A percentile compares a stretch with the other conserved stretches of the same genome.
Conservation (phyloP, 148 eudicot species). For the Cornus florida region DNA sequence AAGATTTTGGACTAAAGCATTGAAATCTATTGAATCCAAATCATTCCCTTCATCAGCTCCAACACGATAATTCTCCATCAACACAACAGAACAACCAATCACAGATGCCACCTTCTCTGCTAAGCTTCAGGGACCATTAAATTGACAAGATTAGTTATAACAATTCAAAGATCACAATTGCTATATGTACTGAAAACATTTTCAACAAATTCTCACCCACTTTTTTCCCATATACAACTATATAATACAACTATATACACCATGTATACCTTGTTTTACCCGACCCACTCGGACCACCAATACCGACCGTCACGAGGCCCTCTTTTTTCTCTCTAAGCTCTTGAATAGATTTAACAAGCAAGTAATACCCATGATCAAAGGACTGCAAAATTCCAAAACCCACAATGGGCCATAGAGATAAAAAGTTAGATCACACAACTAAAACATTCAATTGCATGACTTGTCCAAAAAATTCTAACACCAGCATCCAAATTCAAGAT, state of each 20-base stretch:
- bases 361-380: constrained; percentile 90
- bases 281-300: constrained; percentile 98
- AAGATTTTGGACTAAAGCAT: constrained; percentile 71
- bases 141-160: constrained; percentile 16
- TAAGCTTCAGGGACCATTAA: constrained; percentile 65
- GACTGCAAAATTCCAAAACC: constrained; percentile 50
- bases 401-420: constrained; percentile 9
- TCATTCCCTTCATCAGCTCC: constrained; percentile 88
- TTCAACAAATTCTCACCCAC: background rate
- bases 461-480: background rate
- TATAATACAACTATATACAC: background rate
- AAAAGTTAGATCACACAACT: background rate
- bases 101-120: constrained; percentile 99
- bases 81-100: constrained; percentile 79
- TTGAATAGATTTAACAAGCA: constrained; percentile 91
- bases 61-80: constrained; percentile 93
- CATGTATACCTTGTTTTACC: constrained; percentile 86
- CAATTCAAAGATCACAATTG: background rate
- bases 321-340: constrained; percentile 88
- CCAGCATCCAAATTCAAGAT: background rate
- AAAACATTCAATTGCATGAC: background rate
- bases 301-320: constrained; percentile 87
- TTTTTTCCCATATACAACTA: background rate
- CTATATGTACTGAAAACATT: background rate
- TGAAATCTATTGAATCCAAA: constrained; percentile 86